Conservation (phyloP, 129 eudicot species). For the Flaveria trinervia region DNA sequence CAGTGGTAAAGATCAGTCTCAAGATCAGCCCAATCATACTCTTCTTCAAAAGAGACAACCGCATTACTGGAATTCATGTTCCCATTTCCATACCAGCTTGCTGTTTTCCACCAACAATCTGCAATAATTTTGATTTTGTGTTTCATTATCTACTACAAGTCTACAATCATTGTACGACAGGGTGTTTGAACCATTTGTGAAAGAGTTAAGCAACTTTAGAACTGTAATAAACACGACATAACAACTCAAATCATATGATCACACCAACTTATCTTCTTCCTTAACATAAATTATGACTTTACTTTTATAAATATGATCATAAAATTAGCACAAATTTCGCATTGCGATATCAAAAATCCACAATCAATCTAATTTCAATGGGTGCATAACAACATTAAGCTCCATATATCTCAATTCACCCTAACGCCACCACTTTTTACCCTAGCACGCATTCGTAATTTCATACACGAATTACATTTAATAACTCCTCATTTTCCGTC, state of each 20-base stretch:
- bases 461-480: neutral
- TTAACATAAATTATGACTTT: neutral
- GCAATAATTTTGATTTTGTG: slow-evolving; percentile 25
- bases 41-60: slow-evolving; percentile 37
- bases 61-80: slow-evolving; percentile 36
- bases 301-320: too few relatives aligned
- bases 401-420: slow-evolving; percentile 1
- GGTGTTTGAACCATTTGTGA: neutral
- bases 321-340: neutral
- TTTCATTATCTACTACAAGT: neutral
- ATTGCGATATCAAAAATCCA: neutral
- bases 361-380: neutral
- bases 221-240: neutral
- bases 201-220: neutral
- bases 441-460: neutral
- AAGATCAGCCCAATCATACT: slow-evolving; percentile 67
- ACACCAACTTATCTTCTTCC: neutral
- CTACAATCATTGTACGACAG: neutral
- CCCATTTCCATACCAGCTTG: slow-evolving; percentile 47
- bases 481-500: neutral
- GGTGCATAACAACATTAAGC: slow-evolving; percentile 1
- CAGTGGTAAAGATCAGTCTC: slow-evolving; percentile 79
- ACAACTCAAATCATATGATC: neutral
- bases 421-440: neutral
- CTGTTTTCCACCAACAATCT: slow-evolving; percentile 80